A percentile compares a stretch with the other conserved stretches of the same genome.
phyloP scores from a whole-genome alignment of 139 green algal species.

The Chlorella sp. region DNA sequence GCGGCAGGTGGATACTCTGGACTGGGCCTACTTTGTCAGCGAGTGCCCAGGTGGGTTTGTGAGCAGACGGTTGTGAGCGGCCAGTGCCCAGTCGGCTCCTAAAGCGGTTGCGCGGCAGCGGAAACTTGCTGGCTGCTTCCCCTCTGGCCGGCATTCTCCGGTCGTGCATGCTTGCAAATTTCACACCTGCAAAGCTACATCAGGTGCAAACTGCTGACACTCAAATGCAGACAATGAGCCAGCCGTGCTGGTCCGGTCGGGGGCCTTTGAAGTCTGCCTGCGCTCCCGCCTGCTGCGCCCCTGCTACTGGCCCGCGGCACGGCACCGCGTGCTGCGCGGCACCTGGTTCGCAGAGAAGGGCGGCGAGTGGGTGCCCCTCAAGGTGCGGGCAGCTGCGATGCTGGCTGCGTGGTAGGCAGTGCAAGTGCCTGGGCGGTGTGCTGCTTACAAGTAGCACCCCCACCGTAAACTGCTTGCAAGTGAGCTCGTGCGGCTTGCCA shows the following conservation, averaged over 20 bases:
- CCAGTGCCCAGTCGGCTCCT: no score
- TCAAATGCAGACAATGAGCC: conserved; percentile 23
- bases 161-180: neutral
- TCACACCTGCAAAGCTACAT: no score
- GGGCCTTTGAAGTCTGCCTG: conserved; percentile 63
- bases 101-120: no score
- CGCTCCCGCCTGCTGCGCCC: conserved; percentile 42
- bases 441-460: neutral
- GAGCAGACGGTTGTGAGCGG: no score
- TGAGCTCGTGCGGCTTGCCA: neutral
- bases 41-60: no score
- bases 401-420: no score
- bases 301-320: conserved; percentile 56
- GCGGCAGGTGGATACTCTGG: neutral
- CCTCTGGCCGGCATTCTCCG: no score
- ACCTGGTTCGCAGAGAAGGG: conserved; percentile 68
- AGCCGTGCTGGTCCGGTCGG: conserved; percentile 46
- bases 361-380: conserved; percentile 60
- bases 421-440: neutral
- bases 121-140: no score
- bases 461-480: neutral
- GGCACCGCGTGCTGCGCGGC: conserved; percentile 57
- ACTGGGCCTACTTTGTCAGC: conserved; percentile 22
- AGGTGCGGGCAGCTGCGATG: conserved; percentile 26
- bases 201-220: no score